Base-by-base conservation (phyloP, 2,329 filamentous ascomycete genomes). In the Hypoxylon sp. region DNA sequence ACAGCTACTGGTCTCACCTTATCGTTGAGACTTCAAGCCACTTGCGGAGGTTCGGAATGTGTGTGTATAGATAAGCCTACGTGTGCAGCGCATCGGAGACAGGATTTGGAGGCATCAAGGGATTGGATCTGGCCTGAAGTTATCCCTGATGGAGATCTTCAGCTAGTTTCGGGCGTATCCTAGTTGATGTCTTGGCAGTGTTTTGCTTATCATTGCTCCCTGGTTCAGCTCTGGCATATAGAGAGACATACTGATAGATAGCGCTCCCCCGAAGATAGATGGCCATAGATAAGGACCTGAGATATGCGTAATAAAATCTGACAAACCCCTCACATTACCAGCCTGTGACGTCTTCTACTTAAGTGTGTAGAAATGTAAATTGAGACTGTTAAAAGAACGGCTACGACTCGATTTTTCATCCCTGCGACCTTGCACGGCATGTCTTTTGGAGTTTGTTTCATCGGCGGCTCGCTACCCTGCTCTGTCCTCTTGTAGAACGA, bases 41-140 rank as follows among this genome's bases (percentile, higher is more conserved):
- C 30, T 66, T 51, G 51, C 68, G 65, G 68, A 31, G 68, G 65
- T 71, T 68, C 68, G 68, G 68, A 57, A 14, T 33, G 49, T 40
- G 48, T 51, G 17, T 33, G 42, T 49, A 51, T 42, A 71, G 65
- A 68, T 71, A 71, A 66, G 62, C 58, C 35, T 37, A 13, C 33
- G 40, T 48, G 61, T n/a, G 42, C 22, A 51, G 40, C 27, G 42
- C 33, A 30, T 42, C 31, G 30, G 30, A 60, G 33, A 27, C 25
- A 61, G 54, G 50, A 20, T 60, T 49, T 56, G 48, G 37, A 65
- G 40, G 7, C 22, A 22, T 64, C n/a, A 48, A 33, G 53, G 53
- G 46, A 37, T 64, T 57, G 31, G 48, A 44, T 60, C 48, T 37
- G 22, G 51, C 53, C 10, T 51, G 44, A 35, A 14, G 44, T 22